Evolutionary conservation across 108 stramenopile genomes (phyloP), one percentile per base, ranked within the genome.

Genomic region (Discostella stelligeroides): DNA sequence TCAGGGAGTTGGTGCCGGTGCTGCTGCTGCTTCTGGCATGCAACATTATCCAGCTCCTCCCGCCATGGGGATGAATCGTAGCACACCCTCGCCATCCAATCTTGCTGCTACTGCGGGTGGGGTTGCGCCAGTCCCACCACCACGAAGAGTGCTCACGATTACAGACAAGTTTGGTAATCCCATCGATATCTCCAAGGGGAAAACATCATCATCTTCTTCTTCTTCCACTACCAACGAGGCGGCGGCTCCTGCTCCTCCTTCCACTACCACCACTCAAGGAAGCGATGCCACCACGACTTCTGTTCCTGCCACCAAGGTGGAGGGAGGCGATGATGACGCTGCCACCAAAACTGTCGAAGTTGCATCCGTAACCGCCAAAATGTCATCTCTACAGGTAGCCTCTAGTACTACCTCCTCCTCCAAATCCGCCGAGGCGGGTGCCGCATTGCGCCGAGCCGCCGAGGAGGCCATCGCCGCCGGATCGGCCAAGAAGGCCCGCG

Each of bases 81-180:
- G 28, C 13, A 20, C 28, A 3, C 54, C 43, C n/a, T n/a, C 43
- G 12, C n/a, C 43, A 4, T 13, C 43, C 7, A 45, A 34, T 34
- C 34, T 34, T 5, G 65, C 42, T 5, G 53, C 29, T 28, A 5
- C 56, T 9, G 60, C 23, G 43, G 21, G 60, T 61, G 60, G 39
- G 6, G 6, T 3, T 23, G 28, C 28, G 0, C 48, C 14, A 40
- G 39, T 34, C 13, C 50, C 37, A 13, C 12, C 41, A 25, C 54
- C 66, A 41, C 39, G 66, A 1, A 75, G 63, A 39, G 66, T 27
- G 48, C 41, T 74, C 11, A 55, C 60, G 37, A 75, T 75, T 39
- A 75, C 66, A 40, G 85, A 90, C 60, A 90, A 88, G 71, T 25
- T 78, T 56, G 90, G 88, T 1, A 89, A 89, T 51, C 76, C 78